Evolutionary conservation across 2,329 filamentous ascomycete species (phyloP).

Genomic region (Fusarium pseudocircinatum): DNA sequence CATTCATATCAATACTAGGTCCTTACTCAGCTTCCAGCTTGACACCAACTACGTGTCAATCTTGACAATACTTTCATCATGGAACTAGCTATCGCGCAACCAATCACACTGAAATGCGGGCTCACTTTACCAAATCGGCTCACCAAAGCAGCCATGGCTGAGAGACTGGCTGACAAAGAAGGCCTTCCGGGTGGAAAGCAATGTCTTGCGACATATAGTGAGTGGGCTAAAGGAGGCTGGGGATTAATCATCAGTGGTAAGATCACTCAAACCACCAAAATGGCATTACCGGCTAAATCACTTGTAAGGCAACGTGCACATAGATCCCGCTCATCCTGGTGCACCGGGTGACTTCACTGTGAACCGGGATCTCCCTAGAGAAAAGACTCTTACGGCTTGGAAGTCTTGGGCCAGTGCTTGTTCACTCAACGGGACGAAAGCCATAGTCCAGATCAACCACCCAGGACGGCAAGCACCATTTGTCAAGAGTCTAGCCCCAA

Average conservation of each 20-base stretch:
- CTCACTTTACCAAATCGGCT: background rate
- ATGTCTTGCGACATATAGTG: background rate
- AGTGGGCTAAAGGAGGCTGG: background rate
- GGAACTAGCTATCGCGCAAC: background rate
- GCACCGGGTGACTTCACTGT: background rate
- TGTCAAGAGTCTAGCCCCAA: background rate
- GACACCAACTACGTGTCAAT: no score
- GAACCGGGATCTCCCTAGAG: background rate
- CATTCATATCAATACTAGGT: no score
- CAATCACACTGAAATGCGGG: background rate
- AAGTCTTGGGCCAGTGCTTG: background rate
- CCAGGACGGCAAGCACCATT: background rate
- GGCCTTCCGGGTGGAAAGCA: background rate
- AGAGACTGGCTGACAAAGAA: background rate
- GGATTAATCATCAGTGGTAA: background rate
- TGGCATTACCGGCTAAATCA: background rate
- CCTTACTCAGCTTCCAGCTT: no score
- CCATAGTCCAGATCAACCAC: background rate
- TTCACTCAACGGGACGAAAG: background rate
- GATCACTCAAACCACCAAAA: accelerated
- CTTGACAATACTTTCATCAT: accelerated
- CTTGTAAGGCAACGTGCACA: background rate
- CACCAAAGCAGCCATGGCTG: background rate
- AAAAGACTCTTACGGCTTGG: background rate
- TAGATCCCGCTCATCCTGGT: background rate